Percentiles rank a stretch among this genome's conserved stretches.
Conservation (phyloP, 2,329 filamentous ascomycete species). For the Diaporthe helianthi region DNA sequence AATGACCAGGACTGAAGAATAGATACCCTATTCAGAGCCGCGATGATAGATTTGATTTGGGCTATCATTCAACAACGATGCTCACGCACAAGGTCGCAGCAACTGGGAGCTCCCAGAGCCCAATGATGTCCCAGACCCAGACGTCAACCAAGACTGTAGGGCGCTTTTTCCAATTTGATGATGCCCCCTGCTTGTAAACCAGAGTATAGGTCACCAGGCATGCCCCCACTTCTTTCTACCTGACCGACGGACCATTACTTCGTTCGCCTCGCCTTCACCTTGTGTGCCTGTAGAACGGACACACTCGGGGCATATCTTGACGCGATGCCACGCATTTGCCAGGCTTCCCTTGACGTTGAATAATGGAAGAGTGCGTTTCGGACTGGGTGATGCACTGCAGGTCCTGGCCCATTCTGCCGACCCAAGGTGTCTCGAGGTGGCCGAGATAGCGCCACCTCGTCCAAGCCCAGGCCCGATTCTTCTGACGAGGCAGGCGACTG, state of each 20-base stretch:
- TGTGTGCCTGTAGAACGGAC: constrained; percentile 22
- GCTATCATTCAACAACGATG: background rate
- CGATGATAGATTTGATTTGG: constrained; percentile 24
- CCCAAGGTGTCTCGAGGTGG: constrained; percentile 45
- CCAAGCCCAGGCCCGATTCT: constrained; percentile 71
- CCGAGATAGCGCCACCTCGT: constrained; percentile 66
- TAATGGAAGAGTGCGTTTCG: constrained; percentile 63
- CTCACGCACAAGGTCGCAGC: background rate
- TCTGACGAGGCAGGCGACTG: no score
- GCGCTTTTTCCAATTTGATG: background rate
- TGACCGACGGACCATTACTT: constrained; percentile 35
- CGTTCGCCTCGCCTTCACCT: constrained; percentile 29
- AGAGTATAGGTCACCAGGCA: background rate
- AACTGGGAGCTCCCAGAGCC: background rate
- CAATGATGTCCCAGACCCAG: background rate
- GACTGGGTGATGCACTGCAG: constrained; percentile 66
- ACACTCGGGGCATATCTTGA: constrained; percentile 49
- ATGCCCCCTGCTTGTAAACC: background rate
- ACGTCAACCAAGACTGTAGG: background rate
- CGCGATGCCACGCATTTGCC: constrained; percentile 71
- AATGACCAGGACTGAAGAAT: background rate
- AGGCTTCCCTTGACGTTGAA: constrained; percentile 72
- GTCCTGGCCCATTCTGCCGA: constrained; percentile 39
- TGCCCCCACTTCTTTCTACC: background rate
- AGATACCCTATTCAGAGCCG: constrained; percentile 20